A percentile compares a stretch with the other conserved stretches of the same genome.
Conservation (phyloP, 306 rosid genomes). For the Glycine latifolia region DNA sequence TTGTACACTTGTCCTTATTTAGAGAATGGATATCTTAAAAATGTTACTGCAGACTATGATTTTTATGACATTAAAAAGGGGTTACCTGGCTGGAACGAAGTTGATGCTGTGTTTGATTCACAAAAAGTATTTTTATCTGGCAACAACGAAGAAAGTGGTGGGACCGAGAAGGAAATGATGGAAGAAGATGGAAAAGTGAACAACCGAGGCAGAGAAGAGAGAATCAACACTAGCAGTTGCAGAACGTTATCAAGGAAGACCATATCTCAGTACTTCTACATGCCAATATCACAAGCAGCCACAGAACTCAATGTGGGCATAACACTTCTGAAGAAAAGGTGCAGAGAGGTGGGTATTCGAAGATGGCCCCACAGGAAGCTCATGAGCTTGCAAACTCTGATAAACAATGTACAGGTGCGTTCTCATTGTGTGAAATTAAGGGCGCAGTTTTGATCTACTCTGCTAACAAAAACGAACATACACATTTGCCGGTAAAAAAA, state of each 20-base stretch:
- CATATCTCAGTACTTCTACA: constrained; percentile 70
- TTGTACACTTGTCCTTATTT: not conserved
- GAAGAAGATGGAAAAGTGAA: constrained; percentile 15
- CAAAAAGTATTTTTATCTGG: not conserved
- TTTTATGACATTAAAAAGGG: constrained; percentile 42
- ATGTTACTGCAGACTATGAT: constrained; percentile 49
- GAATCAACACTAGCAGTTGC: constrained; percentile 17
- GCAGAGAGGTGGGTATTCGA: constrained; percentile 81
- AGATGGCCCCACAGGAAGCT: constrained; percentile 96
- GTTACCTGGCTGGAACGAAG: constrained; percentile 45
- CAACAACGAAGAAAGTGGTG: constrained; percentile 25
- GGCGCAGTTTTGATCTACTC: too few relatives aligned
- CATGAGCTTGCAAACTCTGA: constrained; percentile 81
- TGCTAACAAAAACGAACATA: too few relatives aligned
- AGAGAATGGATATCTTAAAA: not conserved
- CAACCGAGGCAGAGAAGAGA: constrained; percentile 40
- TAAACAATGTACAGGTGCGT: constrained; percentile 70
- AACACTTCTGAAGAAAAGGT: constrained; percentile 82
- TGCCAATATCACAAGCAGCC: constrained; percentile 88
- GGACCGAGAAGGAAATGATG: constrained; percentile 4
- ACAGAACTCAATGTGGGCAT: constrained; percentile 79
- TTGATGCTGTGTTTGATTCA: constrained; percentile 42
- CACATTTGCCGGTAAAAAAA: too few relatives aligned
- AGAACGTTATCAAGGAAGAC: constrained; percentile 57
- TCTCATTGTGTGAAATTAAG: not conserved